A percentile compares a stretch with the other conserved stretches of the same genome.
Conservation (phyloP, 2,329 filamentous ascomycete genomes). For the Bipolaris sorokiniana region DNA sequence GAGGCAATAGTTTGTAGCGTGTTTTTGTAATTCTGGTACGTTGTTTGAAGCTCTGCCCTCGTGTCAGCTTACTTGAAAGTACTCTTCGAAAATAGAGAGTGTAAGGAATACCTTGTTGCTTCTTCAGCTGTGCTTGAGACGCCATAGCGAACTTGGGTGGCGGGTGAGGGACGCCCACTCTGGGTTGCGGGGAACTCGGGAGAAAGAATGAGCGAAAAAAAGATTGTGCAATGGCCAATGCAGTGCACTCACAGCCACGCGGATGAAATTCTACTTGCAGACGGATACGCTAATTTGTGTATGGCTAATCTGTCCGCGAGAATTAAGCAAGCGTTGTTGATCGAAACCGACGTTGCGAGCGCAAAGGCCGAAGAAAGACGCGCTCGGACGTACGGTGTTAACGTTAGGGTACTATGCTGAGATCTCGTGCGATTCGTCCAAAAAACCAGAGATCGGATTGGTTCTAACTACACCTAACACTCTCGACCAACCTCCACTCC, state of each 20-base stretch:
- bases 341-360: constrained; percentile 6
- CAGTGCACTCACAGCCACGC: background rate
- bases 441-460: constrained; percentile 1
- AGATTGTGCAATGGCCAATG: background rate
- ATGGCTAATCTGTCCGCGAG: background rate
- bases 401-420: constrained; percentile 23
- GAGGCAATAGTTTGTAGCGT: constrained; percentile 88
- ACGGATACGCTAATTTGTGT: background rate
- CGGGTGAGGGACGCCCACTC: background rate
- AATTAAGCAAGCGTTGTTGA: background rate
- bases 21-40: constrained; percentile 78
- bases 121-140: constrained; percentile 64
- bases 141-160: constrained; percentile 50
- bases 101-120: constrained; percentile 70
- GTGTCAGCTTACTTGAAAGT: constrained; percentile 12
- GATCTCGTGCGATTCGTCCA: constrained; percentile 30
- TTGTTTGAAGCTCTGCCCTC: constrained; percentile 73
- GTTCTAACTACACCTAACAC: constrained; percentile 8
- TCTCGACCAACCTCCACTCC: constrained; percentile 8
- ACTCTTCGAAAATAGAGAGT: background rate
- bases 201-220: constrained; percentile 19
- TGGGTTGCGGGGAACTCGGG: constrained; percentile 30
- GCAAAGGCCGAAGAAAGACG: constrained; percentile 13
- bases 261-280: background rate
- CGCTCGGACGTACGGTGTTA: constrained; percentile 26